phyloP scores from a whole-genome alignment of 805 yeast genomes.

The Pichia cephalocereana region DNA sequence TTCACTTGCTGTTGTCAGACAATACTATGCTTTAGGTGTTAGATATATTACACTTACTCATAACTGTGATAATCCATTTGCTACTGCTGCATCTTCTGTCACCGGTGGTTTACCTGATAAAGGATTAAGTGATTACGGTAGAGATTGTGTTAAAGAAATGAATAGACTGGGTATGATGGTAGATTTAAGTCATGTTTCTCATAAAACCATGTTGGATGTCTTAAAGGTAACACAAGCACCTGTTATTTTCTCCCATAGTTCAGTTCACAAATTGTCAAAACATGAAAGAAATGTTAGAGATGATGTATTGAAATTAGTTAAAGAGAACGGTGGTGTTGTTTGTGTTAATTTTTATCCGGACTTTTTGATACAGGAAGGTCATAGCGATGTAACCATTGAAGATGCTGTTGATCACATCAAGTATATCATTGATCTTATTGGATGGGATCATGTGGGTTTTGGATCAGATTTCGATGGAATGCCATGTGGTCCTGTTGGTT shows the following conservation, averaged over 20 bases:
- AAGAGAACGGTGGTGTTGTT: constrained; percentile 38
- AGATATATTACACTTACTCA: constrained; percentile 45
- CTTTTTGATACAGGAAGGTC: constrained; percentile 25
- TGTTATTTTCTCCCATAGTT: constrained; percentile 42
- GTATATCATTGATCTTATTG: constrained; percentile 35
- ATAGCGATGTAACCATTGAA: constrained; percentile 31
- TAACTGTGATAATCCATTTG: constrained; percentile 50
- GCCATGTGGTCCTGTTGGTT: constrained; percentile 35
- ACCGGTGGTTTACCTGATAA: constrained; percentile 36
- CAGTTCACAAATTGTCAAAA: constrained; percentile 30
- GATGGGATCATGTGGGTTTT: constrained; percentile 47
- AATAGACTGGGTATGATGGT: constrained; percentile 47
- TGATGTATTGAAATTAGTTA: constrained; percentile 32
- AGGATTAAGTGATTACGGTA: constrained; percentile 37
- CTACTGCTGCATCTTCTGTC: constrained; percentile 43
- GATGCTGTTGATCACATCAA: constrained; percentile 40
- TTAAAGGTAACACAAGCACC: constrained; percentile 35
- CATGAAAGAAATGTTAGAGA: constrained; percentile 43
- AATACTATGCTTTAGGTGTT: constrained; percentile 41
- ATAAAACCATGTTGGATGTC: constrained; percentile 40
- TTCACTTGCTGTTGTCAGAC: constrained; percentile 41
- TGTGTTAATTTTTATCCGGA: constrained; percentile 39
- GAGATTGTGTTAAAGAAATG: constrained; percentile 37
- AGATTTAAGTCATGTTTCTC: constrained; percentile 42
- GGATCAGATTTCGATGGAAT: constrained; percentile 50